Evolutionary conservation across 129 eudicot genomes (phyloP).

Genomic region (Silybum marianum): DNA sequence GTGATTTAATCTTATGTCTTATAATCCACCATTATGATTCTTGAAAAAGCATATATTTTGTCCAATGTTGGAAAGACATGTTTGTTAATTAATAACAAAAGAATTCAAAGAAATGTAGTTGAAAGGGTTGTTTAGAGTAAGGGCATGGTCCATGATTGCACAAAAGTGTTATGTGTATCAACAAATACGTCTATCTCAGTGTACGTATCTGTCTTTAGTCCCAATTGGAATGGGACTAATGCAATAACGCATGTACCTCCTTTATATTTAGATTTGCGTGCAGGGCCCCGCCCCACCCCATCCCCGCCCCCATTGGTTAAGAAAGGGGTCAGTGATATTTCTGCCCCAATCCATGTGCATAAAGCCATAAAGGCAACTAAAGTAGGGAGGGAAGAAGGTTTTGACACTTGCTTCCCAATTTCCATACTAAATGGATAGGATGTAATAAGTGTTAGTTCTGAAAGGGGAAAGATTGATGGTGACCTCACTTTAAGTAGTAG

Average conservation of each 20-base stretch:
- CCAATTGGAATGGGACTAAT: slow-evolving; percentile 18
- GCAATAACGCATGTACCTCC: background rate
- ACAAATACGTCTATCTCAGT: slow-evolving; percentile 10
- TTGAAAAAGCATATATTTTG: background rate
- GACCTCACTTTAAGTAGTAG: slow-evolving; percentile 23
- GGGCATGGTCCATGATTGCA: background rate
- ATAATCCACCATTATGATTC: background rate
- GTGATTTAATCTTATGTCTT: background rate
- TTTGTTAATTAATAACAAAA: background rate
- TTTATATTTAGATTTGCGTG: slow-evolving; percentile 24
- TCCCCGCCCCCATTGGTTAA: background rate
- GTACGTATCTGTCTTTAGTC: slow-evolving; percentile 19
- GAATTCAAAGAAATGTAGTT: background rate
- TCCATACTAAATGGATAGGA: slow-evolving; percentile 21
- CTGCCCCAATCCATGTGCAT: slow-evolving; percentile 46
- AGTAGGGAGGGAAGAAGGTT: background rate
- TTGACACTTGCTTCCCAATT: slow-evolving; percentile 22
- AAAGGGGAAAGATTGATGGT: slow-evolving; percentile 2
- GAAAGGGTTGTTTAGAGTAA: background rate
- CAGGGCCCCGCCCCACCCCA: slow-evolving; percentile 23
- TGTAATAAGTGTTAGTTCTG: slow-evolving; percentile 13
- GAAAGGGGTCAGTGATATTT: slow-evolving; percentile 19
- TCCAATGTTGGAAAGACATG: background rate
- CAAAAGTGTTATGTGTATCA: background rate
- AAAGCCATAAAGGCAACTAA: slow-evolving; percentile 22